Evolutionary conservation across 2,329 filamentous ascomycete genomes (phyloP).

Genomic region (Fusarium staphyleae): DNA sequence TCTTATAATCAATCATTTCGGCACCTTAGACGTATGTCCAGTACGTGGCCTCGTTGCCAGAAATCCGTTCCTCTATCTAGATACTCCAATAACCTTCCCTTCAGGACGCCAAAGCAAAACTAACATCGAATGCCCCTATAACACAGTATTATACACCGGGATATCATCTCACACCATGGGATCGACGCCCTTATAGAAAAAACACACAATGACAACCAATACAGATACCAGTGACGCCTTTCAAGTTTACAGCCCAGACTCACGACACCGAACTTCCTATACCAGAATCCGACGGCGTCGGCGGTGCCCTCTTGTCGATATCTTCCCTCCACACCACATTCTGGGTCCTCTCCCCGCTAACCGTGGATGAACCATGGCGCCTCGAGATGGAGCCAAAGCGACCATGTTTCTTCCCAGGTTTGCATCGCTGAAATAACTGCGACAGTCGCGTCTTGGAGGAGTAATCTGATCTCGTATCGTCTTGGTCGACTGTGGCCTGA

Average conservation of each 20-base stretch:
- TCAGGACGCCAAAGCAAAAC: too few relatives aligned
- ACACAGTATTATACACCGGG: too few relatives aligned
- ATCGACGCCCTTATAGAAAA: neutral
- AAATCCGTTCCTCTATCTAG: too few relatives aligned
- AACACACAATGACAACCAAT: neutral
- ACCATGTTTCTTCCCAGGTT: neutral
- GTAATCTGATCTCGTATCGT: neutral
- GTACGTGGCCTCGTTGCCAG: too few relatives aligned
- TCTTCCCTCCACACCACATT: neutral
- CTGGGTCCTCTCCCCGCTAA: neutral
- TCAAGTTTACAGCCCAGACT: too few relatives aligned
- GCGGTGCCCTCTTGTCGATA: neutral
- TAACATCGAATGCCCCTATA: too few relatives aligned
- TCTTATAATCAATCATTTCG: too few relatives aligned
- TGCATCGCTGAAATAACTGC: slow-evolving; percentile 4
- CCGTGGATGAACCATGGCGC: neutral
- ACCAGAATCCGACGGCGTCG: slow-evolving; percentile 16
- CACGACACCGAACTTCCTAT: slow-evolving; percentile 17
- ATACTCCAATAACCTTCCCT: too few relatives aligned
- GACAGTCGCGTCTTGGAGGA: slow-evolving; percentile 10
- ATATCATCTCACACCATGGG: neutral
- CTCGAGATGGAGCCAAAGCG: neutral
- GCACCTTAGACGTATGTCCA: too few relatives aligned
- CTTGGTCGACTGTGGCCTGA: neutral
- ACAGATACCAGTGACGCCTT: neutral